Percentiles rank a stretch among this genome's conserved stretches.
Conservation (phyloP, 2,329 filamentous ascomycete species). For the Cercospora sesami region DNA sequence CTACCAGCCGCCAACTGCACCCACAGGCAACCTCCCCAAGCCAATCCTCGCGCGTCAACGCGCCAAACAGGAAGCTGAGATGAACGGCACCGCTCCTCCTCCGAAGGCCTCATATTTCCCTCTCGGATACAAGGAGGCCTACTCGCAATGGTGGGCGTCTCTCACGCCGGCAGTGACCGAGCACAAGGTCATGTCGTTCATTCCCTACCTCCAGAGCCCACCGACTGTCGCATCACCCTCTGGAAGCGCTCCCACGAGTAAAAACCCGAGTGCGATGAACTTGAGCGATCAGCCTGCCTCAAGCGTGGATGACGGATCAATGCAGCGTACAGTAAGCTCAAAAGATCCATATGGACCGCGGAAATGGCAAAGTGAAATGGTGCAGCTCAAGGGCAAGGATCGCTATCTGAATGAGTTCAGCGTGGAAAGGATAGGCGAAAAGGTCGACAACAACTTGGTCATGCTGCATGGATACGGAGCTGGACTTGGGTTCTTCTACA, state of each 20-base stretch:
- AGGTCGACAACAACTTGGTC: constrained; percentile 80
- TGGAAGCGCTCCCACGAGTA: constrained; percentile 53
- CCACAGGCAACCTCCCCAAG: constrained; percentile 19
- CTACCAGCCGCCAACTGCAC: constrained; percentile 17
- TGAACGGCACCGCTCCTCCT: constrained; percentile 18
- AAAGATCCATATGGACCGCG: constrained; percentile 81
- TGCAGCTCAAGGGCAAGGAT: constrained; percentile 80
- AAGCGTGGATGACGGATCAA: constrained; percentile 42
- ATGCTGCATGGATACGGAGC: constrained; percentile 97
- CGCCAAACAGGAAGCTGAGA: constrained; percentile 31
- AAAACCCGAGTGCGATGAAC: constrained; percentile 44
- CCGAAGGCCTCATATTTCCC: constrained; percentile 61
- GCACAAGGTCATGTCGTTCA: constrained; percentile 79
- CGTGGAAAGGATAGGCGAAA: constrained; percentile 77
- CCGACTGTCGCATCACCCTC: constrained; percentile 65
- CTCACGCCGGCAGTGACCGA: constrained; percentile 82
- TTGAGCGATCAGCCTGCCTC: constrained; percentile 39
- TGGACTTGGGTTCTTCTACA: constrained; percentile 95
- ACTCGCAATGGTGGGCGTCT: constrained; percentile 90
- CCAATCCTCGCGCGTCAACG: constrained; percentile 38
- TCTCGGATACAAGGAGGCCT: constrained; percentile 85
- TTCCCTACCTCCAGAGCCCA: constrained; percentile 76
- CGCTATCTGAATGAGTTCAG: constrained; percentile 90
- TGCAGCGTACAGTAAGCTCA: constrained; percentile 44
- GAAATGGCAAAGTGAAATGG: constrained; percentile 81